These are phyloP conservation scores for Lichtheimia ornata DNA, from an alignment of 371 early-diverging fungal genomes.

Conservation along the genomic window DNA sequence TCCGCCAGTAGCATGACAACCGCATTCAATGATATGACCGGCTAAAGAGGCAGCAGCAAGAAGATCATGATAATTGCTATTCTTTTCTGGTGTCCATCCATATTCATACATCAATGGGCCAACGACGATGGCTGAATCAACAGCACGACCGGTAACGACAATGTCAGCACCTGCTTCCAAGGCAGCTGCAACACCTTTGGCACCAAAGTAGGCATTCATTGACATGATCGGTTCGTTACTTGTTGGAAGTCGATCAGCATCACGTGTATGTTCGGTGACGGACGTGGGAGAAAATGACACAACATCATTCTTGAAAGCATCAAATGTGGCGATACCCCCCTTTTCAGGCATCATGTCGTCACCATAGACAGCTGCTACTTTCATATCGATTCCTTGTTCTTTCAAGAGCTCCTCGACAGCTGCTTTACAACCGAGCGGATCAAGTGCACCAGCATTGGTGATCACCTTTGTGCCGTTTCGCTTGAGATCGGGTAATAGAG, in stretches of 20 bases:
- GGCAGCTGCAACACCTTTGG: slow-evolving; percentile 61
- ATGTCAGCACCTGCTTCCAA: slow-evolving; percentile 66
- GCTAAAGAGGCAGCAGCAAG: slow-evolving; percentile 72
- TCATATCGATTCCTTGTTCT: slow-evolving; percentile 43
- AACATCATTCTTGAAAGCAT: slow-evolving; percentile 34
- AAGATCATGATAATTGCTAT: slow-evolving; percentile 54
- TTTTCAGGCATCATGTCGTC: slow-evolving; percentile 56
- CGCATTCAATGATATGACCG: slow-evolving; percentile 79
- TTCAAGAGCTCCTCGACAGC: slow-evolving; percentile 64
- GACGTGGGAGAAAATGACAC: slow-evolving; percentile 53
- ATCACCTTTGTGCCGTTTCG: slow-evolving; percentile 64
- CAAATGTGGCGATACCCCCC: slow-evolving; percentile 22
- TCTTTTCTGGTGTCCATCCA: slow-evolving; percentile 39
- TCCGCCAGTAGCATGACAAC: slow-evolving; percentile 76
- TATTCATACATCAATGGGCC: slow-evolving; percentile 62
- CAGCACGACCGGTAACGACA: slow-evolving; percentile 76
- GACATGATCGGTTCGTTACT: slow-evolving; percentile 55
- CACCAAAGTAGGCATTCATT: slow-evolving; percentile 68
- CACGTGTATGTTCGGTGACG: slow-evolving; percentile 35
- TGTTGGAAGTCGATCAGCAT: slow-evolving; percentile 53
- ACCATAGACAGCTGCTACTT: slow-evolving; percentile 74
- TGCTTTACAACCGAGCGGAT: slow-evolving; percentile 64
- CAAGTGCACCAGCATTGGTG: slow-evolving; percentile 78
- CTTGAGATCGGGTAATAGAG: slow-evolving; percentile 52
- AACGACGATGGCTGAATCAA: slow-evolving; percentile 67